Evolutionary conservation across 495 filamentous ascomycete species (phyloP).

Genomic region (Neurospora africana): DNA sequence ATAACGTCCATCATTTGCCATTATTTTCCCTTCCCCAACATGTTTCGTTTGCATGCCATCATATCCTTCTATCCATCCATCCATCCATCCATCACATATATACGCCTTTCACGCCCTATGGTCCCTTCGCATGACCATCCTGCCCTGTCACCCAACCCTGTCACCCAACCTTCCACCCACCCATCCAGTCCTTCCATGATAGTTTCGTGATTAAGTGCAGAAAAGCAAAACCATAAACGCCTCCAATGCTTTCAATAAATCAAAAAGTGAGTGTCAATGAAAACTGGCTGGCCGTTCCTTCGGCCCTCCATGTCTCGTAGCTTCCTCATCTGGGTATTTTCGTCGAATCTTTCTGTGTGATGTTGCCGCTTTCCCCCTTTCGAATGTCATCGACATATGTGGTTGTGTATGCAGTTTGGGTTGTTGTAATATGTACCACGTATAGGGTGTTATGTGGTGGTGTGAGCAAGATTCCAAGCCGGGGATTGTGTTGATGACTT

Average conservation of each 20-base stretch:
- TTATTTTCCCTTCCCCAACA: neutral
- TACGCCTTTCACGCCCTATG: neutral
- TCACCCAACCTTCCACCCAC: too few relatives aligned
- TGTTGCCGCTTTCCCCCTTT: neutral
- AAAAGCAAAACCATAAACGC: neutral
- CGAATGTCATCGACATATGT: neutral
- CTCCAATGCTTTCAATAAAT: neutral
- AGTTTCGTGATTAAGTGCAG: neutral
- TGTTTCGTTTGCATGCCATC: neutral
- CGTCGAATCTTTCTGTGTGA: neutral
- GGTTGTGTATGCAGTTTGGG: neutral
- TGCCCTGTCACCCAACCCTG: too few relatives aligned
- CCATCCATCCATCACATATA: neutral
- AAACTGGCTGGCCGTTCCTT: neutral
- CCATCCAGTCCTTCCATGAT: neutral
- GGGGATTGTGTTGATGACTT: neutral
- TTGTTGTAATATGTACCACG: neutral
- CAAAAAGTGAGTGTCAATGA: neutral
- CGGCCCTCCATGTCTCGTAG: neutral
- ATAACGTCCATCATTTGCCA: neutral
- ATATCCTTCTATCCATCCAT: neutral
- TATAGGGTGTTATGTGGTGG: neutral
- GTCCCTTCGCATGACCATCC: neutral
- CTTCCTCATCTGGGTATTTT: neutral
- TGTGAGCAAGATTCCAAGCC: neutral